These are phyloP conservation scores for Seiridium cupressi DNA, from an alignment of 2,329 filamentous ascomycete species.

Conservation along the genomic window DNA sequence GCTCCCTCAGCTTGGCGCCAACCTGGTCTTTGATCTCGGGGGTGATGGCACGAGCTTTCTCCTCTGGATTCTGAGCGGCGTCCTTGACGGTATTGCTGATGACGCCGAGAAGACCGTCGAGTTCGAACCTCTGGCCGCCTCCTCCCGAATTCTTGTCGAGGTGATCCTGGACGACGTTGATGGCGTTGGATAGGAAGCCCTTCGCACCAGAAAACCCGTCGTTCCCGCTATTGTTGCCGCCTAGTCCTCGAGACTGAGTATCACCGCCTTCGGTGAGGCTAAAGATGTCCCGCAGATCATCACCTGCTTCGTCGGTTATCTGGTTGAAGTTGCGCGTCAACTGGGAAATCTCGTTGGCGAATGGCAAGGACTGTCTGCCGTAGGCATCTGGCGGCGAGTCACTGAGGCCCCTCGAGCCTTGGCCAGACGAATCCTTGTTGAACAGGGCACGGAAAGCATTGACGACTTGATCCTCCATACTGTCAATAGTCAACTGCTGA, in stretches of 20 bases:
- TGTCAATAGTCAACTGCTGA: constrained; percentile 43
- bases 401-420: constrained; percentile 24
- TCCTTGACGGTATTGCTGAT: constrained; percentile 43
- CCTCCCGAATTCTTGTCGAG: constrained; percentile 28
- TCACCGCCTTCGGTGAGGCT: constrained; percentile 35
- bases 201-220: constrained; percentile 22
- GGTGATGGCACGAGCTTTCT: constrained; percentile 42
- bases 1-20: constrained; percentile 35
- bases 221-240: neutral
- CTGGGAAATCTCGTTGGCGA: constrained; percentile 42
- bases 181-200: constrained; percentile 39
- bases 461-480: constrained; percentile 40
- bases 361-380: constrained; percentile 38
- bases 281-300: constrained; percentile 43
- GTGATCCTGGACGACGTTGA: constrained; percentile 39
- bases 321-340: constrained; percentile 38
- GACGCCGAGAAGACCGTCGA: constrained; percentile 41
- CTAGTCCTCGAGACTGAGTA: constrained; percentile 8
- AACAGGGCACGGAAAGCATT: constrained; percentile 44
- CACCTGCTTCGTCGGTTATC: constrained; percentile 37
- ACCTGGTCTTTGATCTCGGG: constrained; percentile 46
- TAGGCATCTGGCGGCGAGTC: constrained; percentile 37
- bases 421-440: constrained; percentile 23
- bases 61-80: constrained; percentile 41
- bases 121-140: constrained; percentile 32